Base-by-base conservation (phyloP, 768 basidiomycete genomes). In the Leccinum subtestaceum region DNA sequence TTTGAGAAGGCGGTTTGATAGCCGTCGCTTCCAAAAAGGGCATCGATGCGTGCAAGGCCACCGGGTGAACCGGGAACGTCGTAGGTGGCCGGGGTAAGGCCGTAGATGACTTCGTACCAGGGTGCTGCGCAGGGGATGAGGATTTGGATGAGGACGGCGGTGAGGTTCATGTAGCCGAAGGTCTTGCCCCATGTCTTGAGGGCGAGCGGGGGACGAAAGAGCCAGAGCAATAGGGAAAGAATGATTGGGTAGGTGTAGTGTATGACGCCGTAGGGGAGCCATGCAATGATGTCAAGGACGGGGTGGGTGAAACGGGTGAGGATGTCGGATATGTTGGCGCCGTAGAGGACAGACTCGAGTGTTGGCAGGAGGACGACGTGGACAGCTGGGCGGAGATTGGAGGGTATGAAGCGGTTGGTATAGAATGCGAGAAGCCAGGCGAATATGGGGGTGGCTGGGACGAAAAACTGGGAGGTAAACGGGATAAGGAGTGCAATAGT, bases 81-180 rank as follows among this genome's bases (percentile, higher is more conserved):
- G 77, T 98, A 98, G 67, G 93, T 84, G 32, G 97, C 97, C 0
- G 97, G 97, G 0, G 93, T 96, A 38, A 98, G 85, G 1, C 97
- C 97, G 70, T 98, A 88, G 64, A 97, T 93, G 66, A 98, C 83
- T 70, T 98, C 96, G 74, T 98, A 99, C 97, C 97, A 90, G 5
- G 97, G 97, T 1, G 97, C 88, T 1, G 96, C 87, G 68, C 95
- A 97, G 0, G 96, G 97, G 58, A 98, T 81, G 36, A 92, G 68
- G 68, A 97, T 87, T 71, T 98, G 96, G 58, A 86, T 81, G 67
- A 95, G 73, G 34, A 98, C 97, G 1, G 95, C 96, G 11, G 81
- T 75, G 56, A 95, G 78, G 75, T 93, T 98, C 84, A 98, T 85
- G 75, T 91, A 97, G 0, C 97, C 97, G 68, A 99, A 95, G 0